A percentile compares a stretch with the other conserved stretches of the same genome.
phyloP scores from a whole-genome alignment of 176 grass and related monocot genomes.

The maize (Zea mays) region Zm-B73-REFERENCE-NAM-5.0 NC_050102.1:74453001-74453500 shows the following conservation, averaged over 20 bases:
- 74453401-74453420: conserved; percentile 83
- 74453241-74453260: conserved; percentile 55
- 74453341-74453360: conserved; percentile 83
- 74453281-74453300: conserved; percentile 97
- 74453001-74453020: conserved; percentile 87
- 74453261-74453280: conserved; percentile 87
- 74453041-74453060: conserved; percentile 62
- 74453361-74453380: conserved; percentile 57
- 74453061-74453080: conserved; percentile 75
- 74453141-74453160: conserved; percentile 80
- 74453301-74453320: conserved; percentile 90
- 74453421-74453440: conserved; percentile 73
- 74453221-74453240: conserved; percentile 80
- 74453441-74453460: conserved; percentile 74
- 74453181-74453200: conserved; percentile 68
- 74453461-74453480: conserved; percentile 95
- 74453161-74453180: conserved; percentile 75
- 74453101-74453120: conserved; percentile 65
- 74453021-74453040: conserved; percentile 78
- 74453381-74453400: conserved; percentile 59
- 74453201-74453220: conserved; percentile 66
- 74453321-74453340: conserved; percentile 98
- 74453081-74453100: conserved; percentile 80
- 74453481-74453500: conserved; percentile 85
- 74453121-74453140: conserved; percentile 92